Evolutionary conservation across 1,139 yeast genomes (phyloP).

Genomic region (Geotrichum cucujoidarum): DNA sequence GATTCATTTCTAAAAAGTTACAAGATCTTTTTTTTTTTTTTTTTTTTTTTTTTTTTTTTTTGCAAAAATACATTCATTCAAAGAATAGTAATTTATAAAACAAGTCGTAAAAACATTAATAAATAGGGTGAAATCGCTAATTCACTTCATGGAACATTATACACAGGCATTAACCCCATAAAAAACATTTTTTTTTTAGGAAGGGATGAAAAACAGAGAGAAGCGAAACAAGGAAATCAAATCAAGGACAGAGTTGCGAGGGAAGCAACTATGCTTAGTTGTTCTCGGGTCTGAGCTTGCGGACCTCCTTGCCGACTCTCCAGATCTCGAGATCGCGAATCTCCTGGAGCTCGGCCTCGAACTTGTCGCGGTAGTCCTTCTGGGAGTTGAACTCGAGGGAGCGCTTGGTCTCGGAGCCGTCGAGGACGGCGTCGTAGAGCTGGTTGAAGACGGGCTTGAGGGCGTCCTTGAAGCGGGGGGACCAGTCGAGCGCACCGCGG

Average conservation of each 20-base stretch:
- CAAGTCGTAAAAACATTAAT: constrained; percentile 16
- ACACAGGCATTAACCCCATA: constrained; percentile 20
- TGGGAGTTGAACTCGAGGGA: constrained; percentile 97
- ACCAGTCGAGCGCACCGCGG: constrained; percentile 99
- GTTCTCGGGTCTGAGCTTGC: constrained; percentile 99
- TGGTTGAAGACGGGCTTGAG: constrained; percentile 97
- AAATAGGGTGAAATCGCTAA: constrained; percentile 19
- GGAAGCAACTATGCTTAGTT: constrained; percentile 44
- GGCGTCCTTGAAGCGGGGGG: constrained; percentile 97
- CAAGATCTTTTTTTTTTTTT: no score
- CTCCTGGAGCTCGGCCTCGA: constrained; percentile 85
- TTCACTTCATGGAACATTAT: constrained; percentile 22
- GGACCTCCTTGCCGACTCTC: constrained; percentile 98
- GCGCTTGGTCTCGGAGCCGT: constrained; percentile 96
- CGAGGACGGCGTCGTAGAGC: constrained; percentile 89
- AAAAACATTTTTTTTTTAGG: constrained; percentile 15
- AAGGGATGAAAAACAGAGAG: constrained; percentile 8
- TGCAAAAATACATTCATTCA: neutral
- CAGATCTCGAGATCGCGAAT: constrained; percentile 98
- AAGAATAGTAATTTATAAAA: neutral
- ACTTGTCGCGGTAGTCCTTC: constrained; percentile 94
- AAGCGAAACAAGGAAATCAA: neutral
- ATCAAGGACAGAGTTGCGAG: neutral
- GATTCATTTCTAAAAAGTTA: neutral
- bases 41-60: no score